phyloP scores from a whole-genome alignment of 805 yeast genomes.

The Saccharomyces eubayanus region DNA sequence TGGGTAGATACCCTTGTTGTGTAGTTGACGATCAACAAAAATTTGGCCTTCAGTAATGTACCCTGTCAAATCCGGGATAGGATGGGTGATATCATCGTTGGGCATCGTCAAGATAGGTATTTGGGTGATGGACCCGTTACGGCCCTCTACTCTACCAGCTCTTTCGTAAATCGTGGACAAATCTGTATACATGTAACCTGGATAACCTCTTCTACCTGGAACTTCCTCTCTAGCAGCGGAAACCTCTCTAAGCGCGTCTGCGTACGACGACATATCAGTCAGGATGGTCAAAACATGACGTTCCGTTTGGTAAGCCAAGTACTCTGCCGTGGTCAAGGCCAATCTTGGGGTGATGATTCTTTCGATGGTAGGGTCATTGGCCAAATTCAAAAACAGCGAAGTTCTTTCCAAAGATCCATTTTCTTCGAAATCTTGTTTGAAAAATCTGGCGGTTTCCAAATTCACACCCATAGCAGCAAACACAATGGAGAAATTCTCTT shows the following conservation, averaged over 20 bases:
- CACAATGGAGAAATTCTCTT: slow-evolving; percentile 97
- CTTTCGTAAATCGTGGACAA: slow-evolving; percentile 97
- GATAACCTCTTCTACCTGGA: slow-evolving; percentile 99
- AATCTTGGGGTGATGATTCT: slow-evolving; percentile 98
- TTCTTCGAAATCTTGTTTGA: slow-evolving; percentile 98
- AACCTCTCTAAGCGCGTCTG: slow-evolving; percentile 98
- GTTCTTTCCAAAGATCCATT: slow-evolving; percentile 98
- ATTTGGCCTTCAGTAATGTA: slow-evolving; percentile 99
- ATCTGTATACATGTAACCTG: slow-evolving; percentile 99
- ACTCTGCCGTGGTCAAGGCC: slow-evolving; percentile 97
- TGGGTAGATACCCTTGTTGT: slow-evolving; percentile 96
- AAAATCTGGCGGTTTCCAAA: slow-evolving; percentile 95
- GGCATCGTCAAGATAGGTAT: slow-evolving; percentile 99
- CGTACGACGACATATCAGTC: slow-evolving; percentile 99
- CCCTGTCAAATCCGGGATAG: slow-evolving; percentile 99
- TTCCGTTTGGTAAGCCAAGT: slow-evolving; percentile 97
- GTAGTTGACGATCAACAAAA: slow-evolving; percentile 90
- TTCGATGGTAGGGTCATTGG: slow-evolving; percentile 98
- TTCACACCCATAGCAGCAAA: slow-evolving; percentile 99
- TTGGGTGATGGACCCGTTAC: slow-evolving; percentile 98
- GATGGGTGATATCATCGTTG: slow-evolving; percentile 98
- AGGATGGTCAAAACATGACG: slow-evolving; percentile 96
- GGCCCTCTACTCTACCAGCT: slow-evolving; percentile 99
- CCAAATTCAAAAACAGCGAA: slow-evolving; percentile 90
- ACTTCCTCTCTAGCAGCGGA: slow-evolving; percentile 99